A percentile compares a stretch with the other conserved stretches of the same genome.
Conservation (phyloP, 768 basidiomycete species). For the Trametes punicea region DNA sequence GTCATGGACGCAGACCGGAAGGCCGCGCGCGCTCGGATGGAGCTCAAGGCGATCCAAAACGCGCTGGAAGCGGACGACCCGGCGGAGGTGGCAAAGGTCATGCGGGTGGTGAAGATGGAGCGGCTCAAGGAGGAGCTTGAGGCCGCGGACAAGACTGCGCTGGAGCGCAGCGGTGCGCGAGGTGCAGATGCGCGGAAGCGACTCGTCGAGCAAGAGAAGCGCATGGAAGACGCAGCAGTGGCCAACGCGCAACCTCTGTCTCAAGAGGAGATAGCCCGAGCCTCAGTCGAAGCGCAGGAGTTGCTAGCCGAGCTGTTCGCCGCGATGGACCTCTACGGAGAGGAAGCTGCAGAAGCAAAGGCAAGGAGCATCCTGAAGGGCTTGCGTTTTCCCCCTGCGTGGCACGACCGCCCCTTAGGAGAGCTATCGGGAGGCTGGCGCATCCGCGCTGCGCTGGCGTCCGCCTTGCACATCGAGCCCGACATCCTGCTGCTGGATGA, state of each 20-base stretch:
- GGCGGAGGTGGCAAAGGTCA: conserved; percentile 87
- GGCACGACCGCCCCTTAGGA: conserved; percentile 14
- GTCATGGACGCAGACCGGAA: conserved; percentile 16
- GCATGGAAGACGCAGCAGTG: conserved; percentile 13
- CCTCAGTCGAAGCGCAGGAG: conserved; percentile 15
- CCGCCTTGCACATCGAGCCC: conserved; percentile 91
- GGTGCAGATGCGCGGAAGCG: conserved; percentile 18
- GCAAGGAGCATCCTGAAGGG: conserved; percentile 50
- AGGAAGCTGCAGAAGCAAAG: conserved; percentile 83
- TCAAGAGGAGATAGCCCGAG: conserved; percentile 3
- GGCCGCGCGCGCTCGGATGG: conserved; percentile 10
- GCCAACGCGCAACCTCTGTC: conserved; percentile 1
- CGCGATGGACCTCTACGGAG: conserved; percentile 19
- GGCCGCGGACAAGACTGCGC: conserved; percentile 22
- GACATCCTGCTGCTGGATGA: conserved; percentile 88
- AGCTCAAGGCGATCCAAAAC: conserved; percentile 11
- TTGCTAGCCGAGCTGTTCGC: conserved; percentile 23
- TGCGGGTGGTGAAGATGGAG: conserved; percentile 83
- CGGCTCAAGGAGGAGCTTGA: conserved; percentile 14
- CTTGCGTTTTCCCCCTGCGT: conserved; percentile 5
- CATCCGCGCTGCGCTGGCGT: conserved; percentile 43
- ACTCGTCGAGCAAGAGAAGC: conserved; percentile 20
- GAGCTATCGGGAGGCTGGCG: conserved; percentile 18
- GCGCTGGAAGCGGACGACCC: conserved; percentile 60
- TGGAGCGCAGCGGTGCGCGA: conserved; percentile 20